phyloP scores from a whole-genome alignment of 768 basidiomycete species.

The Tulasnella sp. region DNA sequence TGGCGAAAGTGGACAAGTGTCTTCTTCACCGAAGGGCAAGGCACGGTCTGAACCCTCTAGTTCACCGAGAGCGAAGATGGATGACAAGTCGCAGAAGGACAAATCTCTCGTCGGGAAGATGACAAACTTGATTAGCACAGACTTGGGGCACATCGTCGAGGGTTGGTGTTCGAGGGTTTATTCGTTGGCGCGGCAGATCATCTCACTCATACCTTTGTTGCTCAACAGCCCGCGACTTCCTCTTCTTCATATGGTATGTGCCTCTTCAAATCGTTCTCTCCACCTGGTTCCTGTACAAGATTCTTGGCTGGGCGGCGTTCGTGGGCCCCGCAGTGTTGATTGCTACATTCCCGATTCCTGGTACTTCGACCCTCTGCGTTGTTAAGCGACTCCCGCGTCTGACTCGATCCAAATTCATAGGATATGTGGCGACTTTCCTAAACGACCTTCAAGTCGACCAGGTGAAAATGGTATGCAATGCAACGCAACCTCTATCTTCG shows the following conservation, averaged over 20 bases:
- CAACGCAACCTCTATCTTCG: neutral
- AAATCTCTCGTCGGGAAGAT: slow-evolving; percentile 71
- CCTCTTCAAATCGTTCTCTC: slow-evolving; percentile 51
- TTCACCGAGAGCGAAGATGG: slow-evolving; percentile 7
- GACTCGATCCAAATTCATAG: neutral
- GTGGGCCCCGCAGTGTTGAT: slow-evolving; percentile 60
- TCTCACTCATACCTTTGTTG: too few relatives aligned
- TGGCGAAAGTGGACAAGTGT: slow-evolving; percentile 21
- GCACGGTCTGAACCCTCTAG: neutral
- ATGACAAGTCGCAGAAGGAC: slow-evolving; percentile 39
- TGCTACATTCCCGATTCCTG: slow-evolving; percentile 61
- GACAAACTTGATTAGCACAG: slow-evolving; percentile 74
- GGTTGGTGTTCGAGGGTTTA: slow-evolving; percentile 31
- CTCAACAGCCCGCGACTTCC: slow-evolving; percentile 43
- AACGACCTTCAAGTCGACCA: slow-evolving; percentile 54
- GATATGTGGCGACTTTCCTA: slow-evolving; percentile 52
- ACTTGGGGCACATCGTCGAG: slow-evolving; percentile 51
- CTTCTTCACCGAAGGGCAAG: neutral
- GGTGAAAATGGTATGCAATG: slow-evolving; percentile 52
- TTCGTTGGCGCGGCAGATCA: too few relatives aligned
- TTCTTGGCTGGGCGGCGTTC: slow-evolving; percentile 64
- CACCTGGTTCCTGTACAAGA: slow-evolving; percentile 49
- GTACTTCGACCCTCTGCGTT: slow-evolving; percentile 39
- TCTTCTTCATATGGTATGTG: slow-evolving; percentile 45
- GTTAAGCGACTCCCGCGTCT: too few relatives aligned